These are phyloP conservation scores for Goffeauzyma gilvescens DNA, from an alignment of 768 basidiomycete genomes.

Conservation along the genomic window DNA sequence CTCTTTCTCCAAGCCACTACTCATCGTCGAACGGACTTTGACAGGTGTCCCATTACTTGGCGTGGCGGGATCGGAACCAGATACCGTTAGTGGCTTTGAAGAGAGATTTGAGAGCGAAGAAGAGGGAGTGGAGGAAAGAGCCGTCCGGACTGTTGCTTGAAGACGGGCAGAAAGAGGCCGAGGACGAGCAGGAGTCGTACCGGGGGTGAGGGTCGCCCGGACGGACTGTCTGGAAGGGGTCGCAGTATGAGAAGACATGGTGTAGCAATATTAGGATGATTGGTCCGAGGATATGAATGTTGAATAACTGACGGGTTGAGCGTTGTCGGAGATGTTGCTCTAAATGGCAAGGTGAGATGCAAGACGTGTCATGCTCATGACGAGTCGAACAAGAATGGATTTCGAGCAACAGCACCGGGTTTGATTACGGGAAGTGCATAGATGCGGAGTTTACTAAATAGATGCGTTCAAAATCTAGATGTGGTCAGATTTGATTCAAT, in stretches of 20 bases:
- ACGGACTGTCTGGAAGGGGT: not conserved
- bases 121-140: not conserved
- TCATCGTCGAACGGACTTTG: not conserved
- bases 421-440: too few species aligned
- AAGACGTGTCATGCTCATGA: too few species aligned
- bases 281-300: not conserved
- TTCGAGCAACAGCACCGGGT: too few species aligned
- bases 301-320: not conserved
- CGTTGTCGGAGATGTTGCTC: too few species aligned
- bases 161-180: too few species aligned
- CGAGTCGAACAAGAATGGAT: too few species aligned
- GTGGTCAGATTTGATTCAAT: too few species aligned
- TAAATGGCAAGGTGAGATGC: too few species aligned
- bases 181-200: too few species aligned
- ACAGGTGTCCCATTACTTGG: not conserved
- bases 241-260: not conserved
- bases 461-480: too few species aligned
- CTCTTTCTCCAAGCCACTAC: not conserved
- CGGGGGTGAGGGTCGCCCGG: not conserved
- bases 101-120: not conserved
- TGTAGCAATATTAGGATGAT: not conserved
- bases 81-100: not conserved
- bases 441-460: too few species aligned
- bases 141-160: not conserved
- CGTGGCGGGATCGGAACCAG: not conserved